A percentile compares a stretch with the other conserved stretches of the same genome.
Conservation (phyloP, 2,329 filamentous ascomycete species). For the Sphaceloma murrayae region DNA sequence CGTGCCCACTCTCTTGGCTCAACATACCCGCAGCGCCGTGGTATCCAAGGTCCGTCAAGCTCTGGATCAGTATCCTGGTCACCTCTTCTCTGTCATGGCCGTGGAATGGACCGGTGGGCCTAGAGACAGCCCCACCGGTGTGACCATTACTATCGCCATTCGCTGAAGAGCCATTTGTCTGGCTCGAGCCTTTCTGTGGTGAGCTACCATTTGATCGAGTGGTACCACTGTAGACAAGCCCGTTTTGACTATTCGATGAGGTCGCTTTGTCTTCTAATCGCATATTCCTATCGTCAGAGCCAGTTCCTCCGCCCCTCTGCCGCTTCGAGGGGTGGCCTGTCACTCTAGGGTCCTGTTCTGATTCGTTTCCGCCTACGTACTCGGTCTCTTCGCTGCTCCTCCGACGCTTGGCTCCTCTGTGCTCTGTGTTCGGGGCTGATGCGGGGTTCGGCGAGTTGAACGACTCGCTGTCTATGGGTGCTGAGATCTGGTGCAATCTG, state of each 20-base stretch:
- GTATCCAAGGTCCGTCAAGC: conserved; percentile 81
- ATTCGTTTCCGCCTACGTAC: background rate
- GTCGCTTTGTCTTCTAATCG: conserved; percentile 12
- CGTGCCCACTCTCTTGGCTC: conserved; percentile 71
- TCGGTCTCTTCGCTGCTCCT: background rate
- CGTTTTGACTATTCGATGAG: conserved; percentile 1
- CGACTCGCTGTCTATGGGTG: background rate
- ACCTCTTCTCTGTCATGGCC: conserved; percentile 90
- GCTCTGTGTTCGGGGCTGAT: background rate
- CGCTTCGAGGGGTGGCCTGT: conserved; percentile 13
- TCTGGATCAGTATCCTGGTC: conserved; percentile 84
- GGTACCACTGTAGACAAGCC: conserved; percentile 5
- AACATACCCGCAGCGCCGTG: conserved; percentile 63
- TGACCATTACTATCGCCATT: conserved; percentile 15
- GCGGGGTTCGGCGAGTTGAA: background rate
- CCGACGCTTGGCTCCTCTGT: conserved; percentile 5
- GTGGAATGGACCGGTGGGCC: conserved; percentile 48
- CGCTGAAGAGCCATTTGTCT: conserved; percentile 11
- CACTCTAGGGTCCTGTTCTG: background rate
- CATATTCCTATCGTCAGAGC: conserved; percentile 5
- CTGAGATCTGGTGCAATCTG: background rate
- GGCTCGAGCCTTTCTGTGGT: conserved; percentile 5
- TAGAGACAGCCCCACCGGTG: background rate
- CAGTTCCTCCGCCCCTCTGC: conserved; percentile 14
- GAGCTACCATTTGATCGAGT: background rate